Conservation (phyloP, 495 filamentous ascomycete species). For the Chaetomidium leptoderma region DNA sequence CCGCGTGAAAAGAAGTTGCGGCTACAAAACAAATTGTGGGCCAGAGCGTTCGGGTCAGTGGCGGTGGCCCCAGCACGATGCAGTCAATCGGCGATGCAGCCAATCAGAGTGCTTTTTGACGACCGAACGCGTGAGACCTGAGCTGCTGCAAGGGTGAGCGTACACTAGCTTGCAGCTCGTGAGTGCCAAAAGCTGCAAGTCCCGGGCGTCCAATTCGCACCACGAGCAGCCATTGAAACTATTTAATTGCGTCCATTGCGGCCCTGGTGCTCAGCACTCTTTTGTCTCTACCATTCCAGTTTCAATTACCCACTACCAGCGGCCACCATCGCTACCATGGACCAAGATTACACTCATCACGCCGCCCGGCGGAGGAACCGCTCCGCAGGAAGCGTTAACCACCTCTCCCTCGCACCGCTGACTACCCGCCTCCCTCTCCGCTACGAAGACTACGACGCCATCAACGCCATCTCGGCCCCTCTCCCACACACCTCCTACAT, state of each 20-base stretch:
- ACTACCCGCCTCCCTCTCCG: slow-evolving; percentile 60
- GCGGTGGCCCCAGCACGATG: background rate
- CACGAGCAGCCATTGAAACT: background rate
- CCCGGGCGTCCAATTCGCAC: background rate
- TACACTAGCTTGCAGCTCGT: background rate
- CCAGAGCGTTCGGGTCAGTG: background rate
- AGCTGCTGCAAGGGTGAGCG: background rate
- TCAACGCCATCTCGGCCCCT: slow-evolving; percentile 11
- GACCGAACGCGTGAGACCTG: background rate
- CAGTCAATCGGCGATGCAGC: background rate
- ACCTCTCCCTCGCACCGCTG: slow-evolving; percentile 60
- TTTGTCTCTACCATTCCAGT: background rate
- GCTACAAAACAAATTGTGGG: background rate
- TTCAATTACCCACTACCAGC: background rate
- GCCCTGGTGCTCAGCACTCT: background rate
- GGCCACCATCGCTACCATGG: no score
- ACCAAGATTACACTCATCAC: no score
- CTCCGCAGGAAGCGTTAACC: slow-evolving; percentile 37
- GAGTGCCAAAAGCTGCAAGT: background rate
- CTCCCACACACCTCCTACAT: slow-evolving; percentile 41
- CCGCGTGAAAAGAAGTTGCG: background rate
- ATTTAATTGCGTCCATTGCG: slow-evolving; percentile 4
- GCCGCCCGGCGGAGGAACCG: slow-evolving; percentile 9
- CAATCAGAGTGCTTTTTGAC: background rate
- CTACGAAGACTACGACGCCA: slow-evolving; percentile 47